Percentiles rank a stretch among this genome's conserved stretches.
These are phyloP conservation scores for Fusarium oxysporum DNA, from an alignment of 2,329 filamentous ascomycete genomes.

Conservation along the genomic window DNA sequence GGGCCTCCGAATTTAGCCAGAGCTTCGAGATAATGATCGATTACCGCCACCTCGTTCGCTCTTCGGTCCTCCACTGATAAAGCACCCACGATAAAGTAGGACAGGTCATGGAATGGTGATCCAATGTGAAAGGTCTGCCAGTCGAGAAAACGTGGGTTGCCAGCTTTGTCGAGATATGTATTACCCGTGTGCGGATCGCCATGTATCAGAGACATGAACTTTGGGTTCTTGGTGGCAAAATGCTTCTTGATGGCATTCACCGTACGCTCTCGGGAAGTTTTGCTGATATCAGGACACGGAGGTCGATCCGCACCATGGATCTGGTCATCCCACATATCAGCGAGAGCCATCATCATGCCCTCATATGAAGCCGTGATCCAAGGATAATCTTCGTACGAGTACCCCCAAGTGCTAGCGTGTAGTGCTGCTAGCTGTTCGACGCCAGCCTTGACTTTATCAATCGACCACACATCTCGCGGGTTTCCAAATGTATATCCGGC, in stretches of 20 bases:
- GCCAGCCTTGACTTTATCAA: not conserved
- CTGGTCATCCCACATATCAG: slow-evolving; percentile 5
- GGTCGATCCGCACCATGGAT: not conserved
- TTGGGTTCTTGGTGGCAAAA: slow-evolving; percentile 16
- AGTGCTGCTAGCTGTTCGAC: slow-evolving; percentile 18
- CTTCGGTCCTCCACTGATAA: slow-evolving; percentile 11
- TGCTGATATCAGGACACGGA: slow-evolving; percentile 6
- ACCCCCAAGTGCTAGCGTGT: slow-evolving; percentile 22
- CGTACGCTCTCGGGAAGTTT: not conserved
- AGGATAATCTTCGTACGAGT: not conserved
- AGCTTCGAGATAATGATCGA: not conserved
- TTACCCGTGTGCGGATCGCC: slow-evolving; percentile 29
- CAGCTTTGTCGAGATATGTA: slow-evolving; percentile 3
- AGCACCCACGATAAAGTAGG: slow-evolving; percentile 16
- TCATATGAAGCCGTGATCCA: slow-evolving; percentile 16
- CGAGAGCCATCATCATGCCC: slow-evolving; percentile 9
- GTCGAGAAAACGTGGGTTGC: slow-evolving; percentile 20
- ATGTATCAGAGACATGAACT: slow-evolving; percentile 17
- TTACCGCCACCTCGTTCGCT: not conserved
- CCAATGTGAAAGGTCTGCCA: slow-evolving; percentile 23
- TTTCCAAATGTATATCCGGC: slow-evolving; percentile 10
- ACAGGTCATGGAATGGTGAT: slow-evolving; percentile 23
- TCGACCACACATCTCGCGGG: not conserved
- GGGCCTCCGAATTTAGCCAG: slow-evolving; percentile 4
- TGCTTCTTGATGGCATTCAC: slow-evolving; percentile 7